Conservation (phyloP, 805 yeast species). For the Starmerella stellata region DNA sequence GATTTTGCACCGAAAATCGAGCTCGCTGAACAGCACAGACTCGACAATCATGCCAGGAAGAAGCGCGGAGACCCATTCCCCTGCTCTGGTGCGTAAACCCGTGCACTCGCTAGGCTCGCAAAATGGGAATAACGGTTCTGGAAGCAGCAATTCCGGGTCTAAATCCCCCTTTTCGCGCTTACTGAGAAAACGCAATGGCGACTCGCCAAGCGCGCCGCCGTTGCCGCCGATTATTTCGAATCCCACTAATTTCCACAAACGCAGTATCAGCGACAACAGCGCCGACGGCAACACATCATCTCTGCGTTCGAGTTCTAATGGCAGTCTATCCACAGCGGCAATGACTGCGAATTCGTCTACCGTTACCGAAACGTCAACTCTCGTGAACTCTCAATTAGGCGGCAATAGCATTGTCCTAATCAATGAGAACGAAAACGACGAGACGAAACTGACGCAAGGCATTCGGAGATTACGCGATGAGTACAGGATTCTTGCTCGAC, state of each 20-base stretch:
- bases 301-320: neutral
- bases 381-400: no score
- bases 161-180: neutral
- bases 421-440: neutral
- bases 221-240: neutral
- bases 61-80: neutral
- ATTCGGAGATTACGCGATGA: slow-evolving; percentile 20
- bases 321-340: neutral
- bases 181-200: neutral
- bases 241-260: slow-evolving; percentile 10
- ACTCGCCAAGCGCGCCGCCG: neutral
- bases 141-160: no score
- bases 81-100: neutral
- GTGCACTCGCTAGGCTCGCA: neutral
- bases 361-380: neutral
- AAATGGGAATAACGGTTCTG: neutral
- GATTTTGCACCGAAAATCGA: neutral
- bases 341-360: neutral
- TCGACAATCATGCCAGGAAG: neutral
- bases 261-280: slow-evolving; percentile 14
- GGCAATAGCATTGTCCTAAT: neutral
- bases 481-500: slow-evolving; percentile 19
- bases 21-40: neutral
- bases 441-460: slow-evolving; percentile 13
- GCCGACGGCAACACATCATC: neutral